Conservation (phyloP, 257 asterid genomes). For the Gentiana dahurica region DNA sequence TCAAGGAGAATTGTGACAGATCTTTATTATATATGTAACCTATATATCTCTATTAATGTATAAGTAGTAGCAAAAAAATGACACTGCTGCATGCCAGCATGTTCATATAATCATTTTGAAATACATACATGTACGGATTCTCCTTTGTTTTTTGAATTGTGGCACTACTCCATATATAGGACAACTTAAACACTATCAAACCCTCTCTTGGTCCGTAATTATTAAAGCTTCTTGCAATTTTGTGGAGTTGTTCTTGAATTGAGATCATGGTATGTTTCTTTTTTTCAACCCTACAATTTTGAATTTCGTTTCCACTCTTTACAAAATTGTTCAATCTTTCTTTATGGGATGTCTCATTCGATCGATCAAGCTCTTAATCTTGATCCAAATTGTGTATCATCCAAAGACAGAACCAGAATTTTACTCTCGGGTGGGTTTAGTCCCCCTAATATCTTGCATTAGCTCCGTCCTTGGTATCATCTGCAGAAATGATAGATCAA, state of each 20-base stretch:
- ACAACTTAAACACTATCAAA: slow-evolving; percentile 26
- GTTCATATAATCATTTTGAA: slow-evolving; percentile 12
- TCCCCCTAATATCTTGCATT: too few species aligned
- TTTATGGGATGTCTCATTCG: too few species aligned
- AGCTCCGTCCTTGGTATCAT: too few species aligned
- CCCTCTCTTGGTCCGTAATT: slow-evolving; percentile 33
- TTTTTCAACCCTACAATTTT: neutral
- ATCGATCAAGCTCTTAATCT: too few species aligned
- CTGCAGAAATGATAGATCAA: too few species aligned
- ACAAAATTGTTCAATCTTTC: neutral
- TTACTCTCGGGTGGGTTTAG: too few species aligned
- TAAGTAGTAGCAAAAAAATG: slow-evolving; percentile 13
- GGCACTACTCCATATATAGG: slow-evolving; percentile 48
- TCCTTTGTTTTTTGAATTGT: slow-evolving; percentile 20
- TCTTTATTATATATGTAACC: too few species aligned
- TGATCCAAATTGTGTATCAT: too few species aligned
- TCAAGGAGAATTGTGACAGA: too few species aligned
- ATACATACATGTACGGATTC: slow-evolving; percentile 5
- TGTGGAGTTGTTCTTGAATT: slow-evolving; percentile 5
- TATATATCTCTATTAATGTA: too few species aligned
- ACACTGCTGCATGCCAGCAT: slow-evolving; percentile 17
- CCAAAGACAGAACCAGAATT: too few species aligned
- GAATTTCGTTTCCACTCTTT: neutral
- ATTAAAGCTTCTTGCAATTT: neutral
- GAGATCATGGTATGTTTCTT: slow-evolving; percentile 40